A percentile compares a stretch with the other conserved stretches of the same genome.
These are phyloP conservation scores for Fusarium nematophilum DNA, from an alignment of 2,329 filamentous ascomycete genomes.

Conservation along the genomic window DNA sequence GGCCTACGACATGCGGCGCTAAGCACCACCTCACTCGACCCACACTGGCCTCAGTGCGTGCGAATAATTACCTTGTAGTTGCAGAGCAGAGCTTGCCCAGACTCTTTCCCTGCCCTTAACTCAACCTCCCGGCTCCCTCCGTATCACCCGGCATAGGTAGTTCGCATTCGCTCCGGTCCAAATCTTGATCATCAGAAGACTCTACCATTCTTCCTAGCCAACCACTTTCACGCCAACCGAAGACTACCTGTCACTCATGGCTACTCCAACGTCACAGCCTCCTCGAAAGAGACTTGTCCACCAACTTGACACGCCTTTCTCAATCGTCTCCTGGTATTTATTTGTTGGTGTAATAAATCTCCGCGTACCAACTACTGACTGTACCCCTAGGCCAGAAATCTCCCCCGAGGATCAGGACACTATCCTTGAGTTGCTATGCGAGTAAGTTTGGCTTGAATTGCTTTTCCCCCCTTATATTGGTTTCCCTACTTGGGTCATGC, in stretches of 20 bases:
- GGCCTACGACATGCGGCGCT: conserved; percentile 25
- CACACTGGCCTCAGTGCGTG: conserved; percentile 21
- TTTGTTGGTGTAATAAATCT: too few relatives aligned
- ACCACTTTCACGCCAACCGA: not conserved
- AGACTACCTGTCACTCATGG: conserved; percentile 34
- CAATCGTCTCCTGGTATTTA: conserved; percentile 67
- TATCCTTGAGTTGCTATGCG: conserved; percentile 75
- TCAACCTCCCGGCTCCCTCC: not conserved
- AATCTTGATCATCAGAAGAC: too few relatives aligned
- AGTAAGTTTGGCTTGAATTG: conserved; percentile 55
- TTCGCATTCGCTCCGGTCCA: too few relatives aligned
- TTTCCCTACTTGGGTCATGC: too few relatives aligned
- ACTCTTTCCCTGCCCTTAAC: not conserved
- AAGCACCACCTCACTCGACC: conserved; percentile 24
- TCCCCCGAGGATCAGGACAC: conserved; percentile 68
- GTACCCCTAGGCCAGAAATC: conserved; percentile 67
- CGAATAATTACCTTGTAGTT: too few relatives aligned
- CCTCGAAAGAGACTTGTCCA: conserved; percentile 68
- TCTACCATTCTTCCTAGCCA: too few relatives aligned
- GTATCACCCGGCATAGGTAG: too few relatives aligned
- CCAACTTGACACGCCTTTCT: conserved; percentile 74
- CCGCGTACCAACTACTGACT: too few relatives aligned
- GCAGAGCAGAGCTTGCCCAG: conserved; percentile 9
- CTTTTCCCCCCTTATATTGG: not conserved
- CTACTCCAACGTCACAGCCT: conserved; percentile 35